These are phyloP conservation scores for Lanmaoa rubissima DNA, from an alignment of 768 basidiomycete species.

Conservation along the genomic window DNA sequence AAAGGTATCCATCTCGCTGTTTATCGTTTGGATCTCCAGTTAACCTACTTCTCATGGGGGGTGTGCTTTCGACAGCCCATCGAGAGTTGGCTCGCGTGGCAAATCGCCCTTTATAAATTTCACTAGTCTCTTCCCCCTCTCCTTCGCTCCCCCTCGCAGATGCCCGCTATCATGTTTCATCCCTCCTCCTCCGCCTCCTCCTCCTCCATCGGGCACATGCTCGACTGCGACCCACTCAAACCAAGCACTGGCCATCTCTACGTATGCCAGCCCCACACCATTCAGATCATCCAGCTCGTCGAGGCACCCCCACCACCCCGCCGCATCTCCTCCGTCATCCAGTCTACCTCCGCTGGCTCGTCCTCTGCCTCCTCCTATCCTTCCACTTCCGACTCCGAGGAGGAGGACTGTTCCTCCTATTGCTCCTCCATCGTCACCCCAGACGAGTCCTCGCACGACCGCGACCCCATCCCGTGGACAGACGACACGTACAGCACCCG, in stretches of 20 bases:
- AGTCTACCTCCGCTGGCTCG: constrained; percentile 40
- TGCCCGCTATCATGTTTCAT: constrained; percentile 26
- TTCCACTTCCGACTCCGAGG: constrained; percentile 35
- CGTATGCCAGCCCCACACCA: constrained; percentile 47
- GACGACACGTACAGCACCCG: constrained; percentile 53
- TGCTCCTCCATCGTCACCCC: constrained; percentile 63
- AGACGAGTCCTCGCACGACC: constrained; percentile 34
- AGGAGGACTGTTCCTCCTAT: constrained; percentile 62
- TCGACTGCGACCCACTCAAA: constrained; percentile 36
- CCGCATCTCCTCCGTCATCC: constrained; percentile 36
- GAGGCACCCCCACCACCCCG: constrained; percentile 55
- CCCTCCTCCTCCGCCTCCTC: constrained; percentile 25
- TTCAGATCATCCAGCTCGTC: constrained; percentile 73
- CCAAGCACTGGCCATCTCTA: constrained; percentile 42
- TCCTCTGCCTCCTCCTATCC: constrained; percentile 39
- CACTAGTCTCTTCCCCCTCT: constrained; percentile 3
- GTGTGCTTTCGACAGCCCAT: constrained; percentile 5
- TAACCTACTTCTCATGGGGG: constrained; percentile 17
- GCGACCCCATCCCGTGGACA: constrained; percentile 27
- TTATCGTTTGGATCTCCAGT: constrained; percentile 25
- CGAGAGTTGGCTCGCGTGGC: constrained; percentile 31
- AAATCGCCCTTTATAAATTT: constrained; percentile 22
- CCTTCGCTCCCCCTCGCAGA: constrained; percentile 6
- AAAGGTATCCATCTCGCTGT: constrained; percentile 17
- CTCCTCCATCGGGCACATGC: constrained; percentile 21